Percentiles rank a stretch among this genome's conserved stretches.
These are phyloP conservation scores for Trichoderma afroharzianum DNA, from an alignment of 2,329 filamentous ascomycete species.

Conservation along the genomic window DNA sequence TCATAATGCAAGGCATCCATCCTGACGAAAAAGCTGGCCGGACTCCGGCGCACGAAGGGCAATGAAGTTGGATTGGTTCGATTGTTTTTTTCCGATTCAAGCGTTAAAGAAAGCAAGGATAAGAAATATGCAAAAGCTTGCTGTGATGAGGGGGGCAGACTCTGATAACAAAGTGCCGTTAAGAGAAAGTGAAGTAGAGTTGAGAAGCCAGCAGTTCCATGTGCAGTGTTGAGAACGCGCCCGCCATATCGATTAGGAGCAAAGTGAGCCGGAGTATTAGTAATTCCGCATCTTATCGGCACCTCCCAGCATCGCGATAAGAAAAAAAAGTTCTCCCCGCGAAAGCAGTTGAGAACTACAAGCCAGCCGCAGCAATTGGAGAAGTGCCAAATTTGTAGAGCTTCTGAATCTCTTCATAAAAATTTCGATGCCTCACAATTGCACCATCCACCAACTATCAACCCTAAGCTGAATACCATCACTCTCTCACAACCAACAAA, in stretches of 20 bases:
- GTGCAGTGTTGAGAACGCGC: conserved; percentile 12
- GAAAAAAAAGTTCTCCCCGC: conserved; percentile 32
- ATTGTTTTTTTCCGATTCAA: background rate
- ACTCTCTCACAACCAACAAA: background rate
- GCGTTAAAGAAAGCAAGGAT: background rate
- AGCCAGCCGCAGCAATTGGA: background rate
- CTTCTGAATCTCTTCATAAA: background rate
- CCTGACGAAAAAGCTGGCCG: conserved; percentile 19
- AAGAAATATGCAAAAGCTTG: background rate
- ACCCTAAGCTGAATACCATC: background rate
- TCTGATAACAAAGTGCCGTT: background rate
- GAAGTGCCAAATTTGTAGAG: background rate
- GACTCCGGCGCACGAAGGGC: conserved; percentile 2
- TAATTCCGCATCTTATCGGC: conserved; percentile 32
- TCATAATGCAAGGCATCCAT: conserved; percentile 57
- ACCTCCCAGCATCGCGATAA: conserved; percentile 25
- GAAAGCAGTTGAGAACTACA: conserved; percentile 16
- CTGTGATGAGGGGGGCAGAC: background rate
- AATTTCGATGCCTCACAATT: background rate
- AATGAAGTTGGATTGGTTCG: background rate
- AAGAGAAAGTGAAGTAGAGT: conserved; percentile 7
- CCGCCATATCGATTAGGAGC: conserved; percentile 8
- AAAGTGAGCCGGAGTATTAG: conserved; percentile 27
- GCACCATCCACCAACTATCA: background rate
- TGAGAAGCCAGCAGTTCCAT: conserved; percentile 1